These are phyloP conservation scores for Pseudovirgaria hyperparasitica DNA, from an alignment of 2,329 filamentous ascomycete species.

Conservation along the genomic window DNA sequence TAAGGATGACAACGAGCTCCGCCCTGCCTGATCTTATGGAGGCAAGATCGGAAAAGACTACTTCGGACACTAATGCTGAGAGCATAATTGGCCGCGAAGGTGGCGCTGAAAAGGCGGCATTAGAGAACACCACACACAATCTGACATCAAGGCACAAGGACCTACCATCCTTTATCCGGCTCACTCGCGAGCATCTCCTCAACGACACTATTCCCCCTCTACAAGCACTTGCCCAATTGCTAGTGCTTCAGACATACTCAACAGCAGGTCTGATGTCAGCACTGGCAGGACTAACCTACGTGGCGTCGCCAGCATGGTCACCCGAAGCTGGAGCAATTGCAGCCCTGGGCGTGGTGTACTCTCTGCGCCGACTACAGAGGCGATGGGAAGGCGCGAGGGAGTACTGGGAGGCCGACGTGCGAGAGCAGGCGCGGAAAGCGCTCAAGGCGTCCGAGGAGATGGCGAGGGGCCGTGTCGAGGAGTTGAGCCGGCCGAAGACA, in stretches of 20 bases:
- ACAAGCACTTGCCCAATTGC: conserved; percentile 31
- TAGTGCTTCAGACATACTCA: conserved; percentile 59
- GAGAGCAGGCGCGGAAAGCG: conserved; percentile 44
- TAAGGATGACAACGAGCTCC: no score
- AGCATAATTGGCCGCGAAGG: no score
- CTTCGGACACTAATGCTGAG: no score
- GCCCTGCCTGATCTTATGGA: no score
- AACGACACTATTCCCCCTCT: conserved; percentile 28
- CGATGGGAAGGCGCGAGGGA: conserved; percentile 43
- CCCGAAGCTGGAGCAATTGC: conserved; percentile 45
- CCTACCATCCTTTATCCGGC: conserved; percentile 54
- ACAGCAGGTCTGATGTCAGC: conserved; percentile 49
- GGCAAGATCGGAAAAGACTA: no score
- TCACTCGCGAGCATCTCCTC: conserved; percentile 44
- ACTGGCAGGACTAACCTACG: conserved; percentile 42
- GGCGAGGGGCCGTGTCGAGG: conserved; percentile 33
- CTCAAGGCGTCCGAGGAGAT: conserved; percentile 40
- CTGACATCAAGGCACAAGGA: conserved; percentile 12
- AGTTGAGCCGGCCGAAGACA: conserved; percentile 27
- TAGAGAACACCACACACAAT: conserved; percentile 5
- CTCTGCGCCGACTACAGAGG: conserved; percentile 44
- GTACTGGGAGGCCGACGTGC: conserved; percentile 39
- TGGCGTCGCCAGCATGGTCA: conserved; percentile 38
- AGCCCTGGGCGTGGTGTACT: conserved; percentile 45
- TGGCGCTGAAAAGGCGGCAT: not conserved